Base-by-base conservation (phyloP, 2,329 filamentous ascomycete genomes). In the Thielaviopsis ethacetica region DNA sequence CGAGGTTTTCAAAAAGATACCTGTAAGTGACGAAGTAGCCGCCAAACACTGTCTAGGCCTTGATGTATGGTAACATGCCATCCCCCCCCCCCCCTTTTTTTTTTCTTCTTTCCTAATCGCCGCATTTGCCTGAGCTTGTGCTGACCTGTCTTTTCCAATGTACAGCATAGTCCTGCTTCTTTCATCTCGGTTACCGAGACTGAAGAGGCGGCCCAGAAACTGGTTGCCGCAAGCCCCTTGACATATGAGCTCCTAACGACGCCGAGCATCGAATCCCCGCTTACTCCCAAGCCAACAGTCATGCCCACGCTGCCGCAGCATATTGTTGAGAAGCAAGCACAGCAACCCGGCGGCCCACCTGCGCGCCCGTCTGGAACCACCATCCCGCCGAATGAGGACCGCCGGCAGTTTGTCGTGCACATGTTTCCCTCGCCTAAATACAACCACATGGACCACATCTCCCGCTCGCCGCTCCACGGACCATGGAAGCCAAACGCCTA, bases 1-100 rank as follows among this genome's bases (percentile, higher is more conserved):
- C 52, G 76, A 81, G 49, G 69, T 75, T 41, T 82, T 82, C 66
- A 77, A 74, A 68, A 73, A 71, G 66, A 67, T 76, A 41, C 67
- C 71, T 53, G 73, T 73, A 64, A 54, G 68, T 64, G 15, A 24
- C 5, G 34, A 17, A 49, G 10, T 9, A 17, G 50, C 21, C 38
- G 38, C 38, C n/a, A 24, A 54, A 13, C 52, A 22, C 17, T 30
- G 56, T 44, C 10, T 17, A 2, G 9, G 30, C 1, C 27, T 51
- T 53, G 52, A 52, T 13, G 22, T 38, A 15, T 49, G 54, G 34
- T 56, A 44, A 34, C 53, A 54, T 5, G 27, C 24, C 9, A 17
- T 26, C 22, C n/a, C n/a, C n/a, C n/a, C n/a, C n/a, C n/a, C n/a
- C n/a, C n/a, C n/a, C n/a, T 15, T 53, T 53, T 26, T 24, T 22